Percentiles rank a stretch among this genome's conserved stretches.
These are phyloP conservation scores for Pyrenochaeta sp. DNA, from an alignment of 2,329 filamentous ascomycete genomes.

Conservation along the genomic window DNA sequence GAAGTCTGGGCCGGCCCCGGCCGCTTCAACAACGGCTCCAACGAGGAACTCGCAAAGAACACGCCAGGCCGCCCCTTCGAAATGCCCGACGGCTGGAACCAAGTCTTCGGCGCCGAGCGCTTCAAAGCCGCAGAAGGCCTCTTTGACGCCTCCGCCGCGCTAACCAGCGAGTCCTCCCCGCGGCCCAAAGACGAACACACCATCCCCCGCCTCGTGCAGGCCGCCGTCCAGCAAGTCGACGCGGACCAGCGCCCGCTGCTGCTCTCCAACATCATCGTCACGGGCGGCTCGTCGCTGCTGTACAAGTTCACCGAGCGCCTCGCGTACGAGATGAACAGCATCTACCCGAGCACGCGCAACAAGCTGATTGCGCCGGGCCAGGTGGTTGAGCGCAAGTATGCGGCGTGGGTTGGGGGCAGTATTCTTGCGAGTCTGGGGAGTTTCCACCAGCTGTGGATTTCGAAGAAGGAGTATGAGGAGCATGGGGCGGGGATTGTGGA, in stretches of 20 bases:
- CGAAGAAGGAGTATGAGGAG: slow-evolving; percentile 96
- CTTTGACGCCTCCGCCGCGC: slow-evolving; percentile 84
- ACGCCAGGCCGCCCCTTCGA: slow-evolving; percentile 89
- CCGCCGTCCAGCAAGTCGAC: slow-evolving; percentile 80
- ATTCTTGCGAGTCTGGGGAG: slow-evolving; percentile 94
- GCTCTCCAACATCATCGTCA: slow-evolving; percentile 89
- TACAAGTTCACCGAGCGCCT: slow-evolving; percentile 93
- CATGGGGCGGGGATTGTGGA: slow-evolving; percentile 90
- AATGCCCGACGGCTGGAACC: slow-evolving; percentile 96
- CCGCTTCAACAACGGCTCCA: slow-evolving; percentile 64
- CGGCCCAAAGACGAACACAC: slow-evolving; percentile 75
- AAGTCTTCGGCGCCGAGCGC: slow-evolving; percentile 89
- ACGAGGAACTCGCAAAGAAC: slow-evolving; percentile 76
- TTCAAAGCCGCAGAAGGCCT: slow-evolving; percentile 87
- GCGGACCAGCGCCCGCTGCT: slow-evolving; percentile 86
- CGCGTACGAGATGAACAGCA: slow-evolving; percentile 78
- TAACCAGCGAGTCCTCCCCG: slow-evolving; percentile 59
- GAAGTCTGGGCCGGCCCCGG: slow-evolving; percentile 89
- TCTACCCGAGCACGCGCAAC: slow-evolving; percentile 86
- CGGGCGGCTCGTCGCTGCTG: slow-evolving; percentile 83
- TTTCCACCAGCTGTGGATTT: slow-evolving; percentile 99
- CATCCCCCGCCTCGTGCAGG: slow-evolving; percentile 81
- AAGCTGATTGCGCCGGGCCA: slow-evolving; percentile 87
- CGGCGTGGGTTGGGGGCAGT: slow-evolving; percentile 94
- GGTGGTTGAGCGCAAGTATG: slow-evolving; percentile 88